These are phyloP conservation scores for Claviceps maximensis DNA, from an alignment of 2,329 filamentous ascomycete species.

Conservation along the genomic window DNA sequence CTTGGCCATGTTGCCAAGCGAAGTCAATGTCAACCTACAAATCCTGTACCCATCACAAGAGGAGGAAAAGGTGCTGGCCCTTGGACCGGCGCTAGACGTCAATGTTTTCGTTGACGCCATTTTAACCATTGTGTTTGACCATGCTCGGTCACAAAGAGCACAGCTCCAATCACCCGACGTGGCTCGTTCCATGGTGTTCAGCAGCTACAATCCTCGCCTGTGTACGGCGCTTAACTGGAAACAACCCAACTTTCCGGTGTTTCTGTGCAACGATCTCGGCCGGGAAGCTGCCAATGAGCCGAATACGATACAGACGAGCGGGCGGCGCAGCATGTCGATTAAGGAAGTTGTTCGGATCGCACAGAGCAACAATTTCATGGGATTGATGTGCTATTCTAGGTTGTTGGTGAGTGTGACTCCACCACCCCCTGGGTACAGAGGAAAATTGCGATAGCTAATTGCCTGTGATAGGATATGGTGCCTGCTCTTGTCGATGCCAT, in stretches of 20 bases:
- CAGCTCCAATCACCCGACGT: slow-evolving; percentile 55
- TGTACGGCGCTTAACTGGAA: slow-evolving; percentile 98
- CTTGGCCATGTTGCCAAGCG: slow-evolving; percentile 57
- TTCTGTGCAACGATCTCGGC: slow-evolving; percentile 87
- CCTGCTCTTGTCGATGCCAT: slow-evolving; percentile 85
- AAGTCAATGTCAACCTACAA: slow-evolving; percentile 85
- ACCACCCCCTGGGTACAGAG: too few relatives aligned
- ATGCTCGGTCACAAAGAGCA: slow-evolving; percentile 55
- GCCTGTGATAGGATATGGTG: slow-evolving; percentile 60
- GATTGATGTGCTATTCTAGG: slow-evolving; percentile 76
- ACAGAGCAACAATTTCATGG: slow-evolving; percentile 97
- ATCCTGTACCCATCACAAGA: slow-evolving; percentile 68
- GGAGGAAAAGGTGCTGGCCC: slow-evolving; percentile 56
- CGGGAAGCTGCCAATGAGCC: slow-evolving; percentile 35
- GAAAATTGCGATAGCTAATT: neutral
- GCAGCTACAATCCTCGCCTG: slow-evolving; percentile 77
- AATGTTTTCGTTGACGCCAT: slow-evolving; percentile 79
- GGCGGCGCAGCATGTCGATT: slow-evolving; percentile 66
- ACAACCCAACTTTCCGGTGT: slow-evolving; percentile 93
- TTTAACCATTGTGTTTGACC: slow-evolving; percentile 77
- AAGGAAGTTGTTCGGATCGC: slow-evolving; percentile 92
- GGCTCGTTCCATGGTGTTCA: slow-evolving; percentile 82
- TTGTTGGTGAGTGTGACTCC: slow-evolving; percentile 62
- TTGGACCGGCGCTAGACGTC: slow-evolving; percentile 67
- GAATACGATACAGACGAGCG: slow-evolving; percentile 38